Evolutionary conservation across 2,329 filamentous ascomycete species (phyloP).

Genomic region (Neopestalotiopsis sp.): DNA sequence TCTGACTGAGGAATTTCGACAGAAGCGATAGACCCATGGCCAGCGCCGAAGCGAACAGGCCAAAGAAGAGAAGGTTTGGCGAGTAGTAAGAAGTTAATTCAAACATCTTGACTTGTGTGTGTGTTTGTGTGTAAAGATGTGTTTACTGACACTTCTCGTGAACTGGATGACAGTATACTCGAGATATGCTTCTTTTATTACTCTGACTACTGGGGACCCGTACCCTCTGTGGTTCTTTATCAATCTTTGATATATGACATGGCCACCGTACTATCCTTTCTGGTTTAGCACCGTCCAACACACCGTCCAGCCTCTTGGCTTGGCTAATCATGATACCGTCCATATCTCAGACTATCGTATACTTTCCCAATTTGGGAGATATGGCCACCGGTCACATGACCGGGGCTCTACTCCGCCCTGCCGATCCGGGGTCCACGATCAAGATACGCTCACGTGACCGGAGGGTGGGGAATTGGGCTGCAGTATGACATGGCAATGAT

Average conservation of each 20-base stretch:
- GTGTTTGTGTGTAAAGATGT: not conserved
- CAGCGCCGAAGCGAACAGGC: conserved; percentile 1
- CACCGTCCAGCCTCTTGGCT: not conserved
- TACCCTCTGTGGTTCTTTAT: not conserved
- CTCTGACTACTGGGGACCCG: not conserved
- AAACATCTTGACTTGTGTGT: not conserved
- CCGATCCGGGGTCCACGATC: not conserved
- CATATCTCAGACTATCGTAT: not conserved
- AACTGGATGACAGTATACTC: conserved; percentile 3
- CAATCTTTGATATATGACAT: conserved; percentile 1
- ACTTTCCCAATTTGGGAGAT: not conserved
- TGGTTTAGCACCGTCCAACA: not conserved
- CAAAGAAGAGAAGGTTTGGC: conserved; percentile 1
- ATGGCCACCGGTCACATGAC: not conserved
- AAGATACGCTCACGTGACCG: conserved; percentile 8
- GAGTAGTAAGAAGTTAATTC: not conserved
- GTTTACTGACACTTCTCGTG: not conserved
- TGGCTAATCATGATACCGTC: not conserved
- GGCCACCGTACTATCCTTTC: not conserved
- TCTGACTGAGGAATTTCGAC: conserved; percentile 2
- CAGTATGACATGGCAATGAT: not conserved
- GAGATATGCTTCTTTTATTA: conserved; percentile 1
- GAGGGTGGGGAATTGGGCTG: not conserved
- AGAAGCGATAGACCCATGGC: conserved; percentile 4
- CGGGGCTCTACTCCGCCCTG: not conserved